Conservation (phyloP, 78 protist genomes). For the Isochrysis galbana region DNA sequence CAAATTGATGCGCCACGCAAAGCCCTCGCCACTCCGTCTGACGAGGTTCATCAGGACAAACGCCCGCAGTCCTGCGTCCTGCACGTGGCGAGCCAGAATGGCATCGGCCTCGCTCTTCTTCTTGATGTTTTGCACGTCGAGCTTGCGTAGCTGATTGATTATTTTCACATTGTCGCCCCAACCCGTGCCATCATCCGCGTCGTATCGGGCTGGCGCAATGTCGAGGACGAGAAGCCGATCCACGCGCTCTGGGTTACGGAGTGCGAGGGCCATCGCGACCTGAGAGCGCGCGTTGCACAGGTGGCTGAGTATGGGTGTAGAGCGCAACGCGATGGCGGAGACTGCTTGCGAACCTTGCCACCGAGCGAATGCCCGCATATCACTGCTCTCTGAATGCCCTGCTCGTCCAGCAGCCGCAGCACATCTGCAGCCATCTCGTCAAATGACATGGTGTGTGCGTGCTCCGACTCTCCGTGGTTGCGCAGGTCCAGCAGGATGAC, state of each 20-base stretch:
- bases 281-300: no score
- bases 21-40: neutral
- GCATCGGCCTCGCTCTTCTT: no score
- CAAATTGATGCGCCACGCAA: neutral
- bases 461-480: neutral
- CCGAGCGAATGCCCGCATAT: neutral
- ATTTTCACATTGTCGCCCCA: neutral
- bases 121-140: no score
- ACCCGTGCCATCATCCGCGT: neutral
- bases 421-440: neutral
- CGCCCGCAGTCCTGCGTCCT: neutral
- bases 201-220: neutral
- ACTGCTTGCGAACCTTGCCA: conserved; percentile 1
- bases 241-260: neutral
- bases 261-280: neutral
- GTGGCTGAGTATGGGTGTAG: no score
- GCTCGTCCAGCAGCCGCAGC: neutral
- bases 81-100: no score
- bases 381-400: neutral
- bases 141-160: no score
- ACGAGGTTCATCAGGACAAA: neutral
- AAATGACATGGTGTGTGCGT: neutral
- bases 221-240: neutral
- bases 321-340: no score
- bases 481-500: neutral